Conservation (phyloP, 345 rosid genomes). For the Syzygium jambos region DNA sequence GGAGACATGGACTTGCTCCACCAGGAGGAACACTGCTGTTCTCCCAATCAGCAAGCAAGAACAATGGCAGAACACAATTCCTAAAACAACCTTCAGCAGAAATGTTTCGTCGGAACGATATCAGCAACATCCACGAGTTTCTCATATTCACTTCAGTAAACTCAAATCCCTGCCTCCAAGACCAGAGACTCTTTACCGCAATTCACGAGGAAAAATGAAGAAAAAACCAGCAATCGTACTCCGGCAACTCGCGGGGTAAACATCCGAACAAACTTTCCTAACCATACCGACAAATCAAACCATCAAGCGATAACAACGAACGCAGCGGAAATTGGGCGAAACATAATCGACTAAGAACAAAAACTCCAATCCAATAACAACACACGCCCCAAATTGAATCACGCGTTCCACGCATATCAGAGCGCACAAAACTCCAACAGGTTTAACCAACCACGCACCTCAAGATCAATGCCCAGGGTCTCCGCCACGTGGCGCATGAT, state of each 20-base stretch:
- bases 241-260: background rate
- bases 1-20: background rate
- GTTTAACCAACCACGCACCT: constrained; percentile 32
- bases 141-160: background rate
- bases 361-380: background rate
- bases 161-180: background rate
- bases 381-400: background rate
- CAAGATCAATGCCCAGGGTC: constrained; percentile 76
- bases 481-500: constrained; percentile 98
- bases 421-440: background rate
- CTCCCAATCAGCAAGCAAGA: background rate
- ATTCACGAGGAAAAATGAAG: background rate
- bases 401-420: background rate
- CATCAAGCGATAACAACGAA: background rate
- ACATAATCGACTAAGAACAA: background rate
- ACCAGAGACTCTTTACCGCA: background rate
- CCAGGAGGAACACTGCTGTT: background rate
- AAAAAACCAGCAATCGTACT: background rate
- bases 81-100: background rate
- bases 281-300: background rate
- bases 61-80: background rate
- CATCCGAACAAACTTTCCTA: background rate
- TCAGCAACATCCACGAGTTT: background rate
- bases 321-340: background rate
- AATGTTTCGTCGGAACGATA: background rate